Conservation (phyloP, 2,329 filamentous ascomycete genomes). For the Nemania sp. region DNA sequence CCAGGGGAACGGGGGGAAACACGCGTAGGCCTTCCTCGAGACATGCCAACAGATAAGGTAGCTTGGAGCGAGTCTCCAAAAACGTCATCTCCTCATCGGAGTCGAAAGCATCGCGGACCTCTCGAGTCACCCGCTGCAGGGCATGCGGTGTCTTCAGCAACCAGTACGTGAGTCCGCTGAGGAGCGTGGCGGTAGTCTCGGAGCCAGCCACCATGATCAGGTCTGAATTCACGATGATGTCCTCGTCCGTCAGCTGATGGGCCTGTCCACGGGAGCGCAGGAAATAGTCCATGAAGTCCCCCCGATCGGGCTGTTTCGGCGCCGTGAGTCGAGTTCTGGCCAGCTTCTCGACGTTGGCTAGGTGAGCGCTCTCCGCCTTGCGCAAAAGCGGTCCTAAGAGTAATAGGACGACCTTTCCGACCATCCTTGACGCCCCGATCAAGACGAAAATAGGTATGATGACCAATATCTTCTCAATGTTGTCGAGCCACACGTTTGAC, state of each 20-base stretch:
- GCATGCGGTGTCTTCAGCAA: not conserved
- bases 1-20: conserved; percentile 32
- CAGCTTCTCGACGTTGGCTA: not conserved
- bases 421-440: not conserved
- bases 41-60: conserved; percentile 34
- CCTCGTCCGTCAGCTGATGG: not conserved
- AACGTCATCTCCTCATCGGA: conserved; percentile 51
- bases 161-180: not conserved
- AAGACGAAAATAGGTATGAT: not conserved
- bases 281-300: not conserved
- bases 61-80: conserved; percentile 25
- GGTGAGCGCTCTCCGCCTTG: not conserved
- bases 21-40: conserved; percentile 34
- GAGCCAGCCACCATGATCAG: not conserved
- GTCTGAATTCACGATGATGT: not conserved
- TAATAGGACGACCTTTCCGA: not conserved
- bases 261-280: not conserved
- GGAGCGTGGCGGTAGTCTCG: not conserved
- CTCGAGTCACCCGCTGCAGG: conserved; percentile 19
- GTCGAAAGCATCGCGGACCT: conserved; percentile 53
- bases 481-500: not conserved
- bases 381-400: not conserved
- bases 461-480: not conserved
- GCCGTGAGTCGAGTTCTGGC: not conserved
- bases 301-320: not conserved